Evolutionary conservation across 2,329 filamentous ascomycete species (phyloP).

Genomic region (Ascochyta lentis): DNA sequence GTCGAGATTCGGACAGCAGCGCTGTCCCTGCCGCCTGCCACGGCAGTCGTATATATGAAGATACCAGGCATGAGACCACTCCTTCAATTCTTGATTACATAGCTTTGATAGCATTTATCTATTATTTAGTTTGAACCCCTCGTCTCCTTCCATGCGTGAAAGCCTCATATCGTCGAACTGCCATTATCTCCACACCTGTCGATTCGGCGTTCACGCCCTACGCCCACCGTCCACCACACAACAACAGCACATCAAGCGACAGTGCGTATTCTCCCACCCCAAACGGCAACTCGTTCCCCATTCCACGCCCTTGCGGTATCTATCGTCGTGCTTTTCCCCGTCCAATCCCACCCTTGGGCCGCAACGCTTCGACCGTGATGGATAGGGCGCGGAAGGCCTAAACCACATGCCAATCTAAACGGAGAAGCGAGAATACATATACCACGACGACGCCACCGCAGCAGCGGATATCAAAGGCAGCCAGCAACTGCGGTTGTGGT

Average conservation of each 20-base stretch:
- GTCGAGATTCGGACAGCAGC: constrained; percentile 1
- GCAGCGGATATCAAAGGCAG: too few species aligned
- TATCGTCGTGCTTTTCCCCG: neutral
- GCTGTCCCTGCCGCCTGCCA: constrained; percentile 14
- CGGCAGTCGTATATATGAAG: constrained; percentile 11
- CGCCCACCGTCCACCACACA: neutral
- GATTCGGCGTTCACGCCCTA: neutral
- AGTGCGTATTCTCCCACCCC: neutral
- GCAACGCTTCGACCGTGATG: neutral
- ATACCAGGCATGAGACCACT: constrained; percentile 16
- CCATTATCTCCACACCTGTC: too few species aligned
- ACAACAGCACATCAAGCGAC: neutral
- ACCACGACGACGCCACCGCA: too few species aligned
- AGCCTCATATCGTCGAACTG: neutral
- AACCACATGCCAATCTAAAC: neutral
- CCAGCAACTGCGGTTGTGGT: too few species aligned
- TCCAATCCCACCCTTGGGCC: neutral
- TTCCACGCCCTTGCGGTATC: neutral
- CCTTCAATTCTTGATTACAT: constrained; percentile 12
- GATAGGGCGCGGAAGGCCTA: neutral
- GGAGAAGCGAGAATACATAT: too few species aligned
- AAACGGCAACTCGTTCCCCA: neutral
- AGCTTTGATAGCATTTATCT: constrained; percentile 15
- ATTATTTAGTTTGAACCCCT: neutral
- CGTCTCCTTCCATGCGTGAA: neutral